Percentiles rank a stretch among this genome's conserved stretches.
Conservation (phyloP, 2,329 filamentous ascomycete genomes). For the Fusarium caatingaense region DNA sequence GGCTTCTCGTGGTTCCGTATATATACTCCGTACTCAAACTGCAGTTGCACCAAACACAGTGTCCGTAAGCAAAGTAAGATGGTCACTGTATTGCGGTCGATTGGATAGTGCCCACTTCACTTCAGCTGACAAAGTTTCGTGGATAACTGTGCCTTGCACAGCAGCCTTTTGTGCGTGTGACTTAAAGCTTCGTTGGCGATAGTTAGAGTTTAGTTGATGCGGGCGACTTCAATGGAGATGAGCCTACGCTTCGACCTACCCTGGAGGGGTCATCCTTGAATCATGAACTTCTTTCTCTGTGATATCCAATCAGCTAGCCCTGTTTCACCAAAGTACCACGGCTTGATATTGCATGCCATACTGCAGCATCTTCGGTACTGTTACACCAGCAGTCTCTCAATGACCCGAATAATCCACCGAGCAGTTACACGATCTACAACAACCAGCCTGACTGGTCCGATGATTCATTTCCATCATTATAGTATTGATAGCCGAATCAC, state of each 20-base stretch:
- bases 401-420: not conserved
- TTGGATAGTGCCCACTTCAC: not conserved
- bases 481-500: not conserved
- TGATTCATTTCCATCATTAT: not conserved
- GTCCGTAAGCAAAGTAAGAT: not conserved
- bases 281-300: not conserved
- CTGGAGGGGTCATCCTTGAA: no score
- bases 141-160: no score
- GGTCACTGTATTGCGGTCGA: not conserved
- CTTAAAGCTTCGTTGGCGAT: no score
- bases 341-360: not conserved
- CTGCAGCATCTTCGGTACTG: not conserved
- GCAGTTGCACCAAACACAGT: constrained; percentile 3
- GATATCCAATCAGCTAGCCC: not conserved
- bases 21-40: not conserved
- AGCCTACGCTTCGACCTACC: no score
- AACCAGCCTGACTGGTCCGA: not conserved
- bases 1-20: not conserved
- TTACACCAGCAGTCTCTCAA: not conserved
- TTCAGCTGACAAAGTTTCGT: constrained; percentile 19
- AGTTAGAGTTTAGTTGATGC: no score
- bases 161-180: no score
- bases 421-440: not conserved
- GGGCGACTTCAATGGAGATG: no score
- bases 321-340: not conserved